phyloP scores from a whole-genome alignment of 345 rosid genomes.

The Melaleuca alternifolia region DNA sequence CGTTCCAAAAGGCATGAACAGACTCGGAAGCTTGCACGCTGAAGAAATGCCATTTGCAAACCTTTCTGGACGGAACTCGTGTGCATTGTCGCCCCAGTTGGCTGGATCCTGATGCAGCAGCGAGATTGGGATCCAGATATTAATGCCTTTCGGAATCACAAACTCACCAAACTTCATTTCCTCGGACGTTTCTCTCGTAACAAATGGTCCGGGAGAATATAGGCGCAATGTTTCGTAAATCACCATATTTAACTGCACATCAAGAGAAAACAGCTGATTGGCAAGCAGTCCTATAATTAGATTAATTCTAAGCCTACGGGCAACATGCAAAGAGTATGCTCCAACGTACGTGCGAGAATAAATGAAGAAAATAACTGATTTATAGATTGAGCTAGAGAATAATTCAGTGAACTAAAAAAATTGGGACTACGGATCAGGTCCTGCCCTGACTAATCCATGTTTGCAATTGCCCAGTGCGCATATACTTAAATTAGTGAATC shows the following conservation, averaged over 20 bases:
- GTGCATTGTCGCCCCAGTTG: slow-evolving; percentile 16
- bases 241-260: slow-evolving; percentile 18
- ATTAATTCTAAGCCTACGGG: background rate
- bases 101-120: slow-evolving; percentile 7
- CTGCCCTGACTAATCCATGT: background rate
- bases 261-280: background rate
- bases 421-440: background rate
- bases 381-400: background rate
- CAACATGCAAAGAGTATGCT: background rate
- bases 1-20: slow-evolving; percentile 10
- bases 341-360: background rate
- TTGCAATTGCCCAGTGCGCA: background rate
- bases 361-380: background rate
- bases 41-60: slow-evolving; percentile 12
- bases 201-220: slow-evolving; percentile 8
- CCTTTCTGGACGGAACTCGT: slow-evolving; percentile 18
- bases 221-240: slow-evolving; percentile 19
- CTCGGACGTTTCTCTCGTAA: background rate
- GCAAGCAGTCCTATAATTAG: background rate
- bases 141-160: slow-evolving; percentile 11
- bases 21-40: slow-evolving; percentile 2
- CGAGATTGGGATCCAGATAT: slow-evolving; percentile 10
- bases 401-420: background rate
- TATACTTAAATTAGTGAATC: background rate
- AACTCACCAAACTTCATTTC: slow-evolving; percentile 16